These are phyloP conservation scores for Iris pallida DNA, from an alignment of 116 monocot genomes.

Conservation along the genomic window DNA sequence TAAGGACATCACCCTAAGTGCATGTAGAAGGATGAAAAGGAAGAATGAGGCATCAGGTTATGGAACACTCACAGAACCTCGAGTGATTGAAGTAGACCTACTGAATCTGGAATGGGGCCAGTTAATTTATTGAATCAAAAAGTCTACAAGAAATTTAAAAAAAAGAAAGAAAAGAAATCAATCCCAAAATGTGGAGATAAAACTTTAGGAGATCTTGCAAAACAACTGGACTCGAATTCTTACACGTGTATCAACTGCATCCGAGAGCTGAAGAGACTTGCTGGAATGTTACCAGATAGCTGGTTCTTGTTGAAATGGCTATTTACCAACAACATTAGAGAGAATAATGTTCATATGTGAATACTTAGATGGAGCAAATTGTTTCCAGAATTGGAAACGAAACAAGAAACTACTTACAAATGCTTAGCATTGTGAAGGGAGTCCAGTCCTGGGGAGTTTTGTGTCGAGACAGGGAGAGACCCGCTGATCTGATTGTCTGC, in stretches of 20 bases:
- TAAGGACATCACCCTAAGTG: not conserved
- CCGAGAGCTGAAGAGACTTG: conserved; percentile 14
- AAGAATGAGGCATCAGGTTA: no score
- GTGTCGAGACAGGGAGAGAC: conserved; percentile 17
- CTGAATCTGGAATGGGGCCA: conserved; percentile 22
- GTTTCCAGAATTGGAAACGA: not conserved
- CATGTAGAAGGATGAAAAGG: not conserved
- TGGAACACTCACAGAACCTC: conserved; percentile 35
- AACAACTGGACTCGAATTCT: not conserved
- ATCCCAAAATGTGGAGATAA: conserved; percentile 2
- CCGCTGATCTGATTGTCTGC: conserved; percentile 21
- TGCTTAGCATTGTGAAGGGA: conserved; percentile 17
- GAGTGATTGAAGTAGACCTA: conserved; percentile 24
- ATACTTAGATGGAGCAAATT: not conserved
- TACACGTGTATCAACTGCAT: conserved; percentile 33
- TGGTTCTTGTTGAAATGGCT: conserved; percentile 37
- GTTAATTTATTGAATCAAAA: conserved; percentile 27
- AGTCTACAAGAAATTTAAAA: conserved; percentile 11
- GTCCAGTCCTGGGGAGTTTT: conserved; percentile 19
- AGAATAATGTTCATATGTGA: not conserved
- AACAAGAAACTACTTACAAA: conserved; percentile 17
- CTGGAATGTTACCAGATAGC: conserved; percentile 28
- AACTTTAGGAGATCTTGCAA: no score
- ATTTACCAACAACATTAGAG: not conserved
- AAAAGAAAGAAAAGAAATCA: no score